Evolutionary conservation across 2,329 filamentous ascomycete species (phyloP), one percentile per base, ranked within the genome.

Genomic region (Penicillium verrucosum): DNA sequence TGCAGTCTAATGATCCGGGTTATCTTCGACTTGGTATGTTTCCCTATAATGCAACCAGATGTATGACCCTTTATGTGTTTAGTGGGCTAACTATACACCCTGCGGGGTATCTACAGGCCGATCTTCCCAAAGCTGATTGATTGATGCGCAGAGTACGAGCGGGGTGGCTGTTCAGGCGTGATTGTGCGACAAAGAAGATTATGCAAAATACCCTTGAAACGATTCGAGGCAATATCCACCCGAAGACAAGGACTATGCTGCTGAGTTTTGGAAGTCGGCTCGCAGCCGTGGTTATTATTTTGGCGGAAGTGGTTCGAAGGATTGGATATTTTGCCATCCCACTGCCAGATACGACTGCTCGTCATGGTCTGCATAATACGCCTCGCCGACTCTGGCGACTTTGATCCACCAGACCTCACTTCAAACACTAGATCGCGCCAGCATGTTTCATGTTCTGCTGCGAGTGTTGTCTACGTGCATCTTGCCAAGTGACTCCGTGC

Each of bases 1-100:
- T 99, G 94, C 76, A 97, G 92, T 74, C 79, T 99, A 67, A 96
- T 96, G 91, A 96, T 99, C 56, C 80, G 88, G 57, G 92, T 99
- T 14, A 95, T 99, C 45, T 99, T 92, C 67, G 94, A 97, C 63
- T 75, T 85, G 70, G 91, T 94, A 75, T 67, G 87, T 70, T 53
- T 56, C 43, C 9, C 18, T 36, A 46, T 5, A 2, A 8, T 23
- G 23, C 1, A 36, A 25, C 14, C 14, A 25, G 14, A 34, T 0
- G 9, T 7, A 25, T n/a, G 9, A 23, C 18, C 18, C 27, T 43
- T 44, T 48, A 21, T 40, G 2, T 27, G 23, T 25, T 27, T 14
- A 23, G 40, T 30, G 50, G 42, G 47, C 54, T 61, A 58, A 56
- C 30, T 5, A 30, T 45, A 56, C 23, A 21, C 30, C 46, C 30